Conservation (phyloP, 768 basidiomycete genomes). For the Mycena metata region DNA sequence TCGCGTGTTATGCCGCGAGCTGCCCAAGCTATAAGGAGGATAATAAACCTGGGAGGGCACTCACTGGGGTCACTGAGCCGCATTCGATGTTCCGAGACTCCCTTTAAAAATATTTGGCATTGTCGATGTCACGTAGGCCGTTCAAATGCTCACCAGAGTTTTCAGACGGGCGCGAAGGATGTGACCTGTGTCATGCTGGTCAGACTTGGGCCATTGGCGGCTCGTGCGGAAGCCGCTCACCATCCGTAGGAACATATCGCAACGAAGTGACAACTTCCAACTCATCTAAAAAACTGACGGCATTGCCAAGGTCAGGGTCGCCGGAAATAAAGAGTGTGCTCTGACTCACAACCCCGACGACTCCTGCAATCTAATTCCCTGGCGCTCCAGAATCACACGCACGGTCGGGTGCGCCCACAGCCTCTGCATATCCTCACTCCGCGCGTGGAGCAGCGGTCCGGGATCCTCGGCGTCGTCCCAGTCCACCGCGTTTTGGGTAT, state of each 20-base stretch:
- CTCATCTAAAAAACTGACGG: constrained; percentile 74
- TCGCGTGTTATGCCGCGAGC: constrained; percentile 65
- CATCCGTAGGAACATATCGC: constrained; percentile 78
- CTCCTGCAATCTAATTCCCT: constrained; percentile 73
- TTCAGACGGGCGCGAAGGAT: constrained; percentile 82
- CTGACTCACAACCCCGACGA: constrained; percentile 76
- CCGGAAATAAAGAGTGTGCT: background rate
- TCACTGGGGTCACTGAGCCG: constrained; percentile 41
- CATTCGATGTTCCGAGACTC: constrained; percentile 85
- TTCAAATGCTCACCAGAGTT: constrained; percentile 54
- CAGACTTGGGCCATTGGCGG: background rate
- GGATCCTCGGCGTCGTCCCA: constrained; percentile 75
- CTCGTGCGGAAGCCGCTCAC: constrained; percentile 50
- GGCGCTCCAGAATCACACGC: constrained; percentile 61
- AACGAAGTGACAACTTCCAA: constrained; percentile 71
- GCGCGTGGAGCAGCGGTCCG: constrained; percentile 71
- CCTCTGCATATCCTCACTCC: constrained; percentile 73
- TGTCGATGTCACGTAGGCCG: background rate
- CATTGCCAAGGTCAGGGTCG: background rate
- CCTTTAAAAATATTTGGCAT: constrained; percentile 46
- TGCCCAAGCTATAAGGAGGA: constrained; percentile 30
- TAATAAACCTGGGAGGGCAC: background rate
- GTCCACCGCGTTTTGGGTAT: constrained; percentile 58
- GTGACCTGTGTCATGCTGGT: constrained; percentile 63
- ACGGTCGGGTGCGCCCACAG: constrained; percentile 77